phyloP scores from a whole-genome alignment of 1,284 basidiomycete species.

The Cryptococcus deneoformans region DNA sequence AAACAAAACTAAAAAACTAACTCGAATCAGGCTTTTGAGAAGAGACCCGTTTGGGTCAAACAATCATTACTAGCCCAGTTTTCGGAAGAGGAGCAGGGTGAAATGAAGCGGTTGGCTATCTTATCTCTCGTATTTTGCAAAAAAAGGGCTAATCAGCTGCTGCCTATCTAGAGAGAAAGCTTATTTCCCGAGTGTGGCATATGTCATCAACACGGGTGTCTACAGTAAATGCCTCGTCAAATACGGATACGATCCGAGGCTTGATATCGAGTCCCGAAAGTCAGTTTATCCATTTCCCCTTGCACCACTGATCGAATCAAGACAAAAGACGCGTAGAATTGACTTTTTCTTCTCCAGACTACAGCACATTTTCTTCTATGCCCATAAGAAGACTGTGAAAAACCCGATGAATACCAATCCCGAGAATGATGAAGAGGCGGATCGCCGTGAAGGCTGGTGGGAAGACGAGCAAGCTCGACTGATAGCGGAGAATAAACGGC shows the following conservation, averaged over 20 bases:
- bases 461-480: conserved; percentile 29
- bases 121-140: neutral
- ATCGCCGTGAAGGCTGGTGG: conserved; percentile 32
- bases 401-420: conserved; percentile 16
- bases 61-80: conserved; percentile 80
- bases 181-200: conserved; percentile 56
- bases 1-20: conserved; percentile 3
- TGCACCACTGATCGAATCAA: neutral
- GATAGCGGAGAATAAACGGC: conserved; percentile 28
- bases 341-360: conserved; percentile 7
- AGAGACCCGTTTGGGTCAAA: conserved; percentile 86
- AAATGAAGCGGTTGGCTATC: too few species aligned
- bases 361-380: conserved; percentile 20
- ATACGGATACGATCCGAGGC: conserved; percentile 85
- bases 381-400: conserved; percentile 15
- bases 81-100: conserved; percentile 45
- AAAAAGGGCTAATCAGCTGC: too few species aligned
- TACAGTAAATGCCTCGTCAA: conserved; percentile 87
- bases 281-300: conserved; percentile 43
- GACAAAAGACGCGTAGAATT: neutral
- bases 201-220: conserved; percentile 89
- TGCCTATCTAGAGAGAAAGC: conserved; percentile 47
- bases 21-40: conserved; percentile 40
- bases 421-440: conserved; percentile 14
- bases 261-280: conserved; percentile 68